These are phyloP conservation scores for Hanseniaspora lindneri DNA, from an alignment of 805 yeast genomes.

Conservation along the genomic window DNA sequence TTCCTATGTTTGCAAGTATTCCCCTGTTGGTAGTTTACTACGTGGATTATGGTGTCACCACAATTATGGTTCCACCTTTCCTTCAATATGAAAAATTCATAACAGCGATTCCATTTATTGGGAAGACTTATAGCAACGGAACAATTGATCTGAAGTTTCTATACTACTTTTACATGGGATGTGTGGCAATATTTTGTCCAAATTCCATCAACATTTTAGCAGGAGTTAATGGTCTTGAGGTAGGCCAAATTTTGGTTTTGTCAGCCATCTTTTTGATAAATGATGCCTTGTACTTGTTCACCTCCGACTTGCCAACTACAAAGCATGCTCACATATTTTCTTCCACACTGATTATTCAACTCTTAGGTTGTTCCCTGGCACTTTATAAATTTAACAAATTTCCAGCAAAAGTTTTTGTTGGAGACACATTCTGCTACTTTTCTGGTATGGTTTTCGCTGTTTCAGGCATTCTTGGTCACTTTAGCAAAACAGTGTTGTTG, in stretches of 20 bases:
- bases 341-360: conserved; percentile 67
- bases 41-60: conserved; percentile 86
- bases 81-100: conserved; percentile 32
- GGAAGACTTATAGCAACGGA: conserved; percentile 7
- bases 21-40: conserved; percentile 86
- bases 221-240: conserved; percentile 93
- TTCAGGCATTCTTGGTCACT: conserved; percentile 91
- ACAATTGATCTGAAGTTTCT: conserved; percentile 61
- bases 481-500: conserved; percentile 78
- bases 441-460: conserved; percentile 98
- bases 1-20: conserved; percentile 88
- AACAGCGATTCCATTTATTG: conserved; percentile 15
- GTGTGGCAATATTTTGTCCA: conserved; percentile 87
- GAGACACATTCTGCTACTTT: conserved; percentile 95
- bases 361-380: conserved; percentile 71
- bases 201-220: conserved; percentile 92
- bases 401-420: conserved; percentile 90
- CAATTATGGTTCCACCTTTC: conserved; percentile 68
- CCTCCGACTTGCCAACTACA: conserved; percentile 42
- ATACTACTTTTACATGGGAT: conserved; percentile 82
- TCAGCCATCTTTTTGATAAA: conserved; percentile 60
- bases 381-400: conserved; percentile 71
- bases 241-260: conserved; percentile 80
- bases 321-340: conserved; percentile 75
- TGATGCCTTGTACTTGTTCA: conserved; percentile 57